Evolutionary conservation across 129 eudicot species (phyloP), one percentile per base, ranked within the genome.

Genomic region (Apium graveolens): DNA sequence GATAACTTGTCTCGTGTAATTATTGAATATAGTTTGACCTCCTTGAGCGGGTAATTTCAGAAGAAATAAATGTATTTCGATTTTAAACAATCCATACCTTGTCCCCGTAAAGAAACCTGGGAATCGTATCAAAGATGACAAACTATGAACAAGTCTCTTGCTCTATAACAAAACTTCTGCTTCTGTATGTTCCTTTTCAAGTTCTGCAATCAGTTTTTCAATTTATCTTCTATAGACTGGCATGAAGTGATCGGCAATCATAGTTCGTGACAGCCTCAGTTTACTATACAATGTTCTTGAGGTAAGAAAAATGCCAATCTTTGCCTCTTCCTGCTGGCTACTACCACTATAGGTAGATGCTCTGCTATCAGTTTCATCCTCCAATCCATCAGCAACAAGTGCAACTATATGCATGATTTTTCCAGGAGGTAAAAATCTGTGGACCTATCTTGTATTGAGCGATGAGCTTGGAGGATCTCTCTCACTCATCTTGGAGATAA

Each of bases 181-280:
- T 55, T 55, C 66, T 20, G 74, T 7, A 70, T 80, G 88, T 46
- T 86, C 91, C 71, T 77, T 85, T 82, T 90, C 94, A 24, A 87
- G 92, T 46, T 88, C 94, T 65, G 46, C 77, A 38, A 90, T 88
- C 76, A 95, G 76, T 83, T 85, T 95, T 65, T 95, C 99, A 12
- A 95, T 95, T 65, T 95, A 92, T 75, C 92, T 84, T 86, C 97
- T 88, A 83, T 92, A 95, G 31, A 88, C 91, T 2, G 99, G 99
- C 99, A 95, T 95, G 63, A 90, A 92, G 74, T 92, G 99, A 76
- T 96, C 99, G 0, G 88, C 78, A 49, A 96, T 96, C 99, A 95
- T 95, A 14, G 88, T 96, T 44, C 84, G 88, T 24, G 96, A 96
- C 63, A 92, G 83, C 87, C 99, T 87, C 66, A 92, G 46, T 74